phyloP scores from a whole-genome alignment of 2,329 filamentous ascomycete species.

The Epichloe typhina region DNA sequence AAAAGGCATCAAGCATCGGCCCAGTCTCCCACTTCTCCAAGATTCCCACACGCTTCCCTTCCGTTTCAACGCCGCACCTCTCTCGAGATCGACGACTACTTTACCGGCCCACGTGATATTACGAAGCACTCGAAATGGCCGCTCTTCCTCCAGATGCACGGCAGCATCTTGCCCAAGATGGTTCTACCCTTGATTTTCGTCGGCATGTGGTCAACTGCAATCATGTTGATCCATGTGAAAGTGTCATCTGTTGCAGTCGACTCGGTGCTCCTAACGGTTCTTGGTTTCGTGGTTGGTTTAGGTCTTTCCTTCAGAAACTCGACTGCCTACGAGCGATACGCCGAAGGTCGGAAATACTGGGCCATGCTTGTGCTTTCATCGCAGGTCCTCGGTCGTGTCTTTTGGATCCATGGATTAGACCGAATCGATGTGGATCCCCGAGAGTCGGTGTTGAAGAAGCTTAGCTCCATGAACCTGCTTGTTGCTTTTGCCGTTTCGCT shows the following conservation, averaged over 20 bases:
- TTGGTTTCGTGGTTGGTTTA: slow-evolving; percentile 71
- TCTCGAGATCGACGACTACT: slow-evolving; percentile 47
- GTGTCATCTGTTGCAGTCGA: slow-evolving; percentile 28
- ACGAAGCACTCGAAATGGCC: slow-evolving; percentile 66
- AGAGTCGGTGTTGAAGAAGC: slow-evolving; percentile 55
- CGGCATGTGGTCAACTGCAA: slow-evolving; percentile 49
- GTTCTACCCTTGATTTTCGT: slow-evolving; percentile 54
- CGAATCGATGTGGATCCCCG: slow-evolving; percentile 38
- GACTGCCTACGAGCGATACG: slow-evolving; percentile 63
- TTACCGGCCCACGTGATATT: slow-evolving; percentile 54
- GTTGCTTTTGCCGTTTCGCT: slow-evolving; percentile 65
- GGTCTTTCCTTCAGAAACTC: slow-evolving; percentile 66
- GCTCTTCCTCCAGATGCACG: slow-evolving; percentile 61
- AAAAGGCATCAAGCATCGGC: background rate
- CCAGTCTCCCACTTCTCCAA: slow-evolving; percentile 1
- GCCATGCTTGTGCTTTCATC: slow-evolving; percentile 46
- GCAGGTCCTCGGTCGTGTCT: slow-evolving; percentile 58
- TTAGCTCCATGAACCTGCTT: slow-evolving; percentile 65
- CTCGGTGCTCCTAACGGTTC: slow-evolving; percentile 51
- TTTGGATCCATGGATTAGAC: slow-evolving; percentile 69
- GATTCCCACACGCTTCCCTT: background rate
- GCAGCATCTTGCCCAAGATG: slow-evolving; percentile 62
- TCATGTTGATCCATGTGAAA: slow-evolving; percentile 39
- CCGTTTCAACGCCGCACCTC: slow-evolving; percentile 18
- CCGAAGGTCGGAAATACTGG: slow-evolving; percentile 52